These are phyloP conservation scores for Phytopythium aichiense DNA, from an alignment of 352 stramenopile genomes.

Conservation along the genomic window DNA sequence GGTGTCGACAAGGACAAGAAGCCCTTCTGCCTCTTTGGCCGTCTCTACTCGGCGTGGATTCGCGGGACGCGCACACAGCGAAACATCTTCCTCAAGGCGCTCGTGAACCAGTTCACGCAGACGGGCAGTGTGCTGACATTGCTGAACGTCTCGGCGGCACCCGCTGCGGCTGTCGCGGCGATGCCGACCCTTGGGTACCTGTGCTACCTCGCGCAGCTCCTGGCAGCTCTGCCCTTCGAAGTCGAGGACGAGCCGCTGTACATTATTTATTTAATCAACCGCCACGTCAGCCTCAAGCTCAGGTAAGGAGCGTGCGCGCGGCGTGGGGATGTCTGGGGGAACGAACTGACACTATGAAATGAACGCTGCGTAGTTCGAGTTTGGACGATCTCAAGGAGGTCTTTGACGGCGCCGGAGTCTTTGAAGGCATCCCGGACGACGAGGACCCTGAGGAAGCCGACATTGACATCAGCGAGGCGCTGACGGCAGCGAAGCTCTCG, in stretches of 20 bases:
- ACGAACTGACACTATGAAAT: background rate
- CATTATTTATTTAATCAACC: constrained; percentile 87
- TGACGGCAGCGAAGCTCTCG: constrained; percentile 12
- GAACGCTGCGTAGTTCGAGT: constrained; percentile 25
- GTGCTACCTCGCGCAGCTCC: constrained; percentile 63
- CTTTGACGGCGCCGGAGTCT: constrained; percentile 37
- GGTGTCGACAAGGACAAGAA: constrained; percentile 67
- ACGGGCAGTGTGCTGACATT: constrained; percentile 36
- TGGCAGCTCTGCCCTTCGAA: constrained; percentile 72
- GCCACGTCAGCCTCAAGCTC: constrained; percentile 73
- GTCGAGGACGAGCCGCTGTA: constrained; percentile 81
- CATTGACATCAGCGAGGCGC: constrained; percentile 33
- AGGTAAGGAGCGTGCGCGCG: constrained; percentile 33
- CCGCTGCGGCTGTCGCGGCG: background rate
- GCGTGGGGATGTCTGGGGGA: background rate
- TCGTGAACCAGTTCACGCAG: constrained; percentile 71
- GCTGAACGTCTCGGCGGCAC: constrained; percentile 4
- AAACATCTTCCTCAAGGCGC: constrained; percentile 57
- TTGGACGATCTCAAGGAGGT: constrained; percentile 50
- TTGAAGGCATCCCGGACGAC: constrained; percentile 36
- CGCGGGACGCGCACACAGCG: constrained; percentile 33
- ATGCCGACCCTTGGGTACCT: constrained; percentile 59
- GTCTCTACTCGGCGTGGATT: constrained; percentile 67
- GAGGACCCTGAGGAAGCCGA: constrained; percentile 39
- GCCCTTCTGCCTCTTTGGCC: constrained; percentile 63